These are phyloP conservation scores for Globisporangium nunn DNA, from an alignment of 352 stramenopile genomes.

Conservation along the genomic window DNA sequence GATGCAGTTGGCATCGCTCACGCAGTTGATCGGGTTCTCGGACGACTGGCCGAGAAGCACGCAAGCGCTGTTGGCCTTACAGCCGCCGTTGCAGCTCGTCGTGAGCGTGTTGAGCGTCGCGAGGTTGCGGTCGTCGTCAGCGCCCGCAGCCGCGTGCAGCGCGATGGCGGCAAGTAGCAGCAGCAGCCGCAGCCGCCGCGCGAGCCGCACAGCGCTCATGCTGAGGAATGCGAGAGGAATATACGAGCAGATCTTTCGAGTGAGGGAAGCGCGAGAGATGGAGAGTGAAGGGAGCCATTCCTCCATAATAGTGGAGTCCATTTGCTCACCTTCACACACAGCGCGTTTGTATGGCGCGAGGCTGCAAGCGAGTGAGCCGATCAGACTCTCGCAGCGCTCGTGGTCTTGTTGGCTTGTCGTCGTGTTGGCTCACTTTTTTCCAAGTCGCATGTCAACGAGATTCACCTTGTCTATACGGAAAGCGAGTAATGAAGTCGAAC, in stretches of 20 bases:
- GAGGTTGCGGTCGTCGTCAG: conserved; percentile 6
- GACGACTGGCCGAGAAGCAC: conserved; percentile 59
- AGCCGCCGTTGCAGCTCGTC: conserved; percentile 69
- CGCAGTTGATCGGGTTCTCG: conserved; percentile 56
- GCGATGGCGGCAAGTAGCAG: conserved; percentile 1
- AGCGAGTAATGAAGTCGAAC: neutral
- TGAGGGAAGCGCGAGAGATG: neutral
- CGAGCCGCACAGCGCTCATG: neutral
- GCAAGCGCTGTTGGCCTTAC: conserved; percentile 47
- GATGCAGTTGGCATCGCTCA: conserved; percentile 64
- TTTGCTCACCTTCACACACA: neutral
- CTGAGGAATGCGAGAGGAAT: no score
- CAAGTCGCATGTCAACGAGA: neutral
- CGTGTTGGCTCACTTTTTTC: neutral
- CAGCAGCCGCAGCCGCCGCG: neutral
- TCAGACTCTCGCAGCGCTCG: neutral
- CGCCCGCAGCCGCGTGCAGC: conserved; percentile 2
- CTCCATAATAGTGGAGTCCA: no score
- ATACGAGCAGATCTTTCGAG: no score
- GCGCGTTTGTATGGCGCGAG: neutral
- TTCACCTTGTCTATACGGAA: neutral
- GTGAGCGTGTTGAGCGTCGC: conserved; percentile 59
- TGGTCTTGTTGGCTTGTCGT: neutral
- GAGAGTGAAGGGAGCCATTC: no score
- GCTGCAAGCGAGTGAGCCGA: neutral